These are phyloP conservation scores for Botrytis tulipae DNA, from an alignment of 2,329 filamentous ascomycete genomes.

Conservation along the genomic window DNA sequence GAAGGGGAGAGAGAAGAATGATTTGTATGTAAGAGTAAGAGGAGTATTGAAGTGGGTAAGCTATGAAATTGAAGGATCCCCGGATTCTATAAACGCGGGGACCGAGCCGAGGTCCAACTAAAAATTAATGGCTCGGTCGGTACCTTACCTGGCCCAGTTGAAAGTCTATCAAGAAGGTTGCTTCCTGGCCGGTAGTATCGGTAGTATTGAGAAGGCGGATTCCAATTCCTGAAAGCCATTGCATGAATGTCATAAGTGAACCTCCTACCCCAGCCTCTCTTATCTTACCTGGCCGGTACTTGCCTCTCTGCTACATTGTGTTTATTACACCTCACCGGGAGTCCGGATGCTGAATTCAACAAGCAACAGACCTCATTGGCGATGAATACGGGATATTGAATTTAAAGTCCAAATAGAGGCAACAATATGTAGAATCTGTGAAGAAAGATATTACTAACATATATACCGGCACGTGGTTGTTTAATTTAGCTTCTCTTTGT, in stretches of 20 bases:
- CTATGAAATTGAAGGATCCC: background rate
- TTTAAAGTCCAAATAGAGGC: background rate
- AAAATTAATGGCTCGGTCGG: background rate
- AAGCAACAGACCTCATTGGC: background rate
- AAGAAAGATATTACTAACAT: background rate
- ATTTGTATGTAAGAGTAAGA: background rate
- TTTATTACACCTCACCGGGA: background rate
- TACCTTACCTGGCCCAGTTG: background rate
- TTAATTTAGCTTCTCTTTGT: background rate
- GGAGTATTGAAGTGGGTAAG: background rate
- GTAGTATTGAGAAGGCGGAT: background rate
- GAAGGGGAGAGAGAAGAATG: background rate
- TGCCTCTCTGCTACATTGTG: background rate
- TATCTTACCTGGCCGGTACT: background rate
- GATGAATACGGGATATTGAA: background rate
- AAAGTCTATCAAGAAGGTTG: background rate
- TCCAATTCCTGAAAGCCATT: background rate
- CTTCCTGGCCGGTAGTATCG: background rate
- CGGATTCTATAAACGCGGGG: conserved; percentile 12
- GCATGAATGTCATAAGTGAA: background rate
- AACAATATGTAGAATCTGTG: background rate
- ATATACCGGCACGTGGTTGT: background rate
- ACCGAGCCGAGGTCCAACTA: conserved; percentile 9
- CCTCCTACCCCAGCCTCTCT: background rate
- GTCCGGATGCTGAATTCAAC: background rate